Base-by-base conservation (phyloP, 495 filamentous ascomycete species). In the Rhizodiscina lignyota region DNA sequence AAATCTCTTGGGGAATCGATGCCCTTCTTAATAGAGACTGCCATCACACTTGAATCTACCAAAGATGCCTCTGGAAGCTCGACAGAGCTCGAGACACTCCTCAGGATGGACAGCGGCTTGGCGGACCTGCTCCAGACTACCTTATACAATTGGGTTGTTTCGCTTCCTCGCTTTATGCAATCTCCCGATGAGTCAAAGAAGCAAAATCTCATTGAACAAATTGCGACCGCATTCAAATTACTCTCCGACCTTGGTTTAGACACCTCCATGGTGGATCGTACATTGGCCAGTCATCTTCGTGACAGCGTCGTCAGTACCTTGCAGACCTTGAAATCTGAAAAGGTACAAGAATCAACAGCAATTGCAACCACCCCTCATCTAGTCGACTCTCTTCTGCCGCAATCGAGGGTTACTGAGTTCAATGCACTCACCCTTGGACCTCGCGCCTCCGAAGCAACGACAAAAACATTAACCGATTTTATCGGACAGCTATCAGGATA, bases 111-210 rank as follows among this genome's bases (percentile, higher is more conserved):
- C 41, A 51, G 66, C 8, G 58, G 68, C 20, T 54, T 92, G 0
- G 53, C 69, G 16, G 79, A 84, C 13, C 56, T 69, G 12, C 57
- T 93, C 30, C 83, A 82, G 47, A 67, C 61, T 19, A 75, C 72
- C 1, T 54, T 92, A 3, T 79, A 92, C 52, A 72, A 68, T 26
- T 94, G 85, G 86, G 64, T 89, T 12, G 68, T 71, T 2, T 68
- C 79, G 13, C 67, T 96, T 19, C 79, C 91, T 2, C 66, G 83
- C 24, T 55, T 81, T 8, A 89, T 94, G 71, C 81, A 85, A 51
- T 72, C 74, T 18, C 79, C 72, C 37, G 87, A 99, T 37, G 83
- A 94, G 42, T 64, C 56, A 5, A 56, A 72, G 21, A 92, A 89
- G 48, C 64, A 73, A 27, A 66, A 68, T 45, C 74, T 72, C 15